A percentile compares a stretch with the other conserved stretches of the same genome.
Conservation (phyloP, 345 rosid genomes). For the Excoecaria agallocha region DNA sequence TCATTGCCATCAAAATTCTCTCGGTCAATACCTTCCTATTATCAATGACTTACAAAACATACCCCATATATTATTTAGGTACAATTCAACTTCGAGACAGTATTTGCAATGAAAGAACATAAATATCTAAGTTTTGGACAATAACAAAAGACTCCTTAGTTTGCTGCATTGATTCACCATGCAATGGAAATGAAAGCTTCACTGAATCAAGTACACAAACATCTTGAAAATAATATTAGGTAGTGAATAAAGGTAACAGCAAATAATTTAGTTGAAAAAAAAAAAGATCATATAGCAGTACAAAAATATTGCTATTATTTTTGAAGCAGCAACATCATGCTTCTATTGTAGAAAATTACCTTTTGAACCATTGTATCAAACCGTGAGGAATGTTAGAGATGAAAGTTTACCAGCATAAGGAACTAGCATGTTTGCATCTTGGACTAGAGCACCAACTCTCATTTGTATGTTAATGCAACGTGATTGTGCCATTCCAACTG, state of each 20-base stretch:
- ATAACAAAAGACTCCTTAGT: not conserved
- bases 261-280: not conserved
- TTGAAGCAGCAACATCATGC: not conserved
- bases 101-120: not conserved
- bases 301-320: not conserved
- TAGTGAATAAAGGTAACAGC: not conserved
- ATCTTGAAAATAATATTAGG: not conserved
- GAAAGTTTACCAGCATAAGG: conserved; percentile 80
- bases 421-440: conserved; percentile 83
- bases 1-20: not conserved
- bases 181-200: not conserved
- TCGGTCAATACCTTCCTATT: not conserved
- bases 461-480: conserved; percentile 74
- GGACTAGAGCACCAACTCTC: conserved; percentile 79
- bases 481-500: conserved; percentile 79
- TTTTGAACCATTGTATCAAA: not conserved
- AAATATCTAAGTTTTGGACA: no score
- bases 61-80: not conserved
- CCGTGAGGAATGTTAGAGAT: not conserved
- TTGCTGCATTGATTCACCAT: not conserved
- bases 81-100: not conserved
- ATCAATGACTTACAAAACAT: not conserved
- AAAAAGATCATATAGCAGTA: not conserved
- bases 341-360: not conserved
- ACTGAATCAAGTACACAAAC: not conserved